Percentiles rank a stretch among this genome's conserved stretches.
Evolutionary conservation across 1,139 yeast species (phyloP).

Genomic region (Magnusiomyces tetraspermus): DNA sequence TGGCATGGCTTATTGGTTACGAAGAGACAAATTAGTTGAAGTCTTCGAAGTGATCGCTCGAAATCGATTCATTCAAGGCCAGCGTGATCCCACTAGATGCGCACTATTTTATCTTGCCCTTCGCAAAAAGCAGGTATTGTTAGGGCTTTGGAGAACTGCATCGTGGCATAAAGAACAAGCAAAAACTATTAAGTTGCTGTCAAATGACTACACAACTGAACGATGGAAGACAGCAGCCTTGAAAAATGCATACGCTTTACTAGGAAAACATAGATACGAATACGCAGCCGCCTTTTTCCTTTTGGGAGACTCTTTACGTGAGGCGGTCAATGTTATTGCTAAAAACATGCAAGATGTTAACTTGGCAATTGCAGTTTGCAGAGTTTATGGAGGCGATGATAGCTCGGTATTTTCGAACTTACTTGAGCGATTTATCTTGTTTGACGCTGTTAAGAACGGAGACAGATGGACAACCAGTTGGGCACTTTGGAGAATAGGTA

Average conservation of each 20-base stretch:
- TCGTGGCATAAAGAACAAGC: slow-evolving; percentile 70
- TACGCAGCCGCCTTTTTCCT: slow-evolving; percentile 90
- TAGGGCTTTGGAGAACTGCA: slow-evolving; percentile 77
- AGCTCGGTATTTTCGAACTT: slow-evolving; percentile 44
- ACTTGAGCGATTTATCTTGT: slow-evolving; percentile 46
- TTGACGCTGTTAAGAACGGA: slow-evolving; percentile 50
- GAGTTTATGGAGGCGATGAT: slow-evolving; percentile 56
- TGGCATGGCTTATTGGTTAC: slow-evolving; percentile 69
- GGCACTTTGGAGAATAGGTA: slow-evolving; percentile 57
- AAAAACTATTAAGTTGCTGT: slow-evolving; percentile 67
- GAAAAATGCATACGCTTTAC: slow-evolving; percentile 83
- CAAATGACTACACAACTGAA: slow-evolving; percentile 60
- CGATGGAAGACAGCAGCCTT: slow-evolving; percentile 84
- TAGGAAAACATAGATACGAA: slow-evolving; percentile 76
- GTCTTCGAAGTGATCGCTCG: slow-evolving; percentile 62
- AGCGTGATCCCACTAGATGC: slow-evolving; percentile 64
- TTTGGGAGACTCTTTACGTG: slow-evolving; percentile 66
- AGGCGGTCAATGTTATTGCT: slow-evolving; percentile 65
- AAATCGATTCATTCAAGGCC: slow-evolving; percentile 35
- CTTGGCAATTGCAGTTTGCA: slow-evolving; percentile 71
- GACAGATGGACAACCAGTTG: slow-evolving; percentile 81
- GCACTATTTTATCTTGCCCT: slow-evolving; percentile 72
- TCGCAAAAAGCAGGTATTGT: slow-evolving; percentile 61
- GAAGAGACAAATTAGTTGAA: slow-evolving; percentile 40
- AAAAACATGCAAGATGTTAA: slow-evolving; percentile 57